Base-by-base conservation (phyloP, 1,284 basidiomycete genomes). In the Papiliotrema laurentii region DNA sequence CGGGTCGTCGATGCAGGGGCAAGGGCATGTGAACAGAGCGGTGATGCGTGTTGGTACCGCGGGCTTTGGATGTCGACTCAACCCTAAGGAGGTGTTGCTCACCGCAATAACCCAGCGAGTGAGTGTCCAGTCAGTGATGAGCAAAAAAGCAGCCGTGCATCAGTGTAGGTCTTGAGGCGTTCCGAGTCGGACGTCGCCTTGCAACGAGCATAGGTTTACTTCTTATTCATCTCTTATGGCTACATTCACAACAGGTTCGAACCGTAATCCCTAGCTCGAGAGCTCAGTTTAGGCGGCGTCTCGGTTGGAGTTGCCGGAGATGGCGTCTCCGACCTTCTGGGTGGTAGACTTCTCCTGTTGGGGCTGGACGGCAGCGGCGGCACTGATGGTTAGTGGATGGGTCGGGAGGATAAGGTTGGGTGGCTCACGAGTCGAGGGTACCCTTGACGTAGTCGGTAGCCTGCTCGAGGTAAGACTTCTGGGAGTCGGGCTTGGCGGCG, bases 391-490 rank as follows among this genome's bases (percentile, higher is more conserved):
- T 7, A 38, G 33, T 22, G 16, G 22, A 4, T 13, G 22, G n/a
- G 47, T 10, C 21, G 24, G 33, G 16, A 47, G 18, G 31, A 24
- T 45, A 36, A 6, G 19, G 6, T 16, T 9, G 18, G 24, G 48
- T 13, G 33, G 55, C 58, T 56, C 42, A 59, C 56, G 60, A 50
- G 63, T 72, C 69, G 33, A 64, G 49, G 45, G 53, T 61, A 40
- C 61, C 63, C 56, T 66, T 66, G 58, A 70, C 54, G 50, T 49
- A 56, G 57, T 72, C 69, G 27, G 53, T 45, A 33, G 63, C 67
- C 61, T 71, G 68, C 61, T 69, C 68, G 49, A 69, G 51, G 60
- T 65, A 67, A 30, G 41, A 43, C 61, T 72, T 72, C 61, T 72
- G 60, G 26, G 66, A 68, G 63, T 72, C 66, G 62, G 69, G 69